Conservation (phyloP, 257 asterid genomes). For the Ilex aquifolium region DNA sequence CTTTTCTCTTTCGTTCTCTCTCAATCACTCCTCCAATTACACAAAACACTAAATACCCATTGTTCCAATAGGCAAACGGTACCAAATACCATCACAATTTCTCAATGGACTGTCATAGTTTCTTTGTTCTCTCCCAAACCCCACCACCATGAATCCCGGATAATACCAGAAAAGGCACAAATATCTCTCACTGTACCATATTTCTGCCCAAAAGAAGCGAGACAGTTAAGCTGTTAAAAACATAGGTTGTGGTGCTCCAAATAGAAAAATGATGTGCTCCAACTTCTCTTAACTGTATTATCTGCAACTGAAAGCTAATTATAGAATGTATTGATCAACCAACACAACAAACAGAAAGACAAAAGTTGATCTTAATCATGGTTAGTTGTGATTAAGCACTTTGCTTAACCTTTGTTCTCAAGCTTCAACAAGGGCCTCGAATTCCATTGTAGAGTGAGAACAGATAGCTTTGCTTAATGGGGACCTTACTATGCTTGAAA, state of each 20-base stretch:
- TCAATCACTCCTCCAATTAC: conserved; percentile 23
- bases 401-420: conserved; percentile 47
- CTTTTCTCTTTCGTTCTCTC: conserved; percentile 8
- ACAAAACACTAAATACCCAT: conserved; percentile 15
- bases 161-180: neutral
- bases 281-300: conserved; percentile 21
- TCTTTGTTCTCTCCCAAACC: neutral
- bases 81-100: neutral
- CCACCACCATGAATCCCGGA: neutral
- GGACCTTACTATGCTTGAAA: conserved; percentile 58
- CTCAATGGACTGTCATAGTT: neutral
- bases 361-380: conserved; percentile 20
- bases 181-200: neutral
- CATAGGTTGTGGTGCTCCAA: conserved; percentile 14
- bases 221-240: conserved; percentile 9
- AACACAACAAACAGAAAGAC: conserved; percentile 1
- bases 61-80: neutral
- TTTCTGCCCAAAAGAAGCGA: conserved; percentile 9
- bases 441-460: too few relatives aligned
- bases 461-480: conserved; percentile 36
- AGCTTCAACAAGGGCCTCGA: conserved; percentile 8
- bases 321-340: conserved; percentile 20
- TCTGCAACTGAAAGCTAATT: conserved; percentile 36
- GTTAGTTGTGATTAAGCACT: conserved; percentile 68
- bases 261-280: conserved; percentile 16